Base-by-base conservation (phyloP, 2,329 filamentous ascomycete genomes). In the Fusarium sp. region DNA sequence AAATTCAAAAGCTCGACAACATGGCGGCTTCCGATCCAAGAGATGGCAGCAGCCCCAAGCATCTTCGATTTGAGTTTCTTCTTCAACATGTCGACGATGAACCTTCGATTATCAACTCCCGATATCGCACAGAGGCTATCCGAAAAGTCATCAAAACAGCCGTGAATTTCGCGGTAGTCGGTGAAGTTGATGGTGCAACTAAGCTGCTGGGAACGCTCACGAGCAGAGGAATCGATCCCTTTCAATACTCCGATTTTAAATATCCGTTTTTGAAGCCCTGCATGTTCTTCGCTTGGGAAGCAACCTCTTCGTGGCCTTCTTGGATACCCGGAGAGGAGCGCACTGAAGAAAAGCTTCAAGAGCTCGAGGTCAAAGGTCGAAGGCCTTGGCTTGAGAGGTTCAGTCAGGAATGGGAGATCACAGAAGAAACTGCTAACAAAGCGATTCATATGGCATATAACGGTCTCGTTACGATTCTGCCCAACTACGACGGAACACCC, bases 401-500 rank as follows among this genome's bases (percentile, higher is more conserved):
- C 18, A 67, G 35, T 4, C 37, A 61, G 6, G 23, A 57, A 27
- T 70, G 66, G 67, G 32, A 53, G 0, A 27, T 66, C 14, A 54
- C 60, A 3, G 66, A 70, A 13, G 60, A 58, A 6, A 62, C 46
- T 0, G 67, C 66, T 6, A 17, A 48, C 13, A 70, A 66, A 7
- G 67, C 67, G 7, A 33, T 70, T 1, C 54, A 61, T 1, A 69
- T 69, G 67, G 67, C 60, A 1, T 66, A 69, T 15, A 42, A 46
- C 14, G 67, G 66, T 3, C 5, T 70, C 5, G 20, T n/a, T 2
- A 46, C 49, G 13, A 26, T 13, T 1, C 18, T 70, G 8, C 67
- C 67, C 1, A 32, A 61, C 26, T 62, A 14, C 17, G 23, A 70
- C 18, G 55, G 66, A 7, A 61, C 54, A 20, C 27, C 57, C 2